A percentile compares a stretch with the other conserved stretches of the same genome.
Conservation (phyloP, 2,329 filamentous ascomycete species). For the Botrytis deweyae region DNA sequence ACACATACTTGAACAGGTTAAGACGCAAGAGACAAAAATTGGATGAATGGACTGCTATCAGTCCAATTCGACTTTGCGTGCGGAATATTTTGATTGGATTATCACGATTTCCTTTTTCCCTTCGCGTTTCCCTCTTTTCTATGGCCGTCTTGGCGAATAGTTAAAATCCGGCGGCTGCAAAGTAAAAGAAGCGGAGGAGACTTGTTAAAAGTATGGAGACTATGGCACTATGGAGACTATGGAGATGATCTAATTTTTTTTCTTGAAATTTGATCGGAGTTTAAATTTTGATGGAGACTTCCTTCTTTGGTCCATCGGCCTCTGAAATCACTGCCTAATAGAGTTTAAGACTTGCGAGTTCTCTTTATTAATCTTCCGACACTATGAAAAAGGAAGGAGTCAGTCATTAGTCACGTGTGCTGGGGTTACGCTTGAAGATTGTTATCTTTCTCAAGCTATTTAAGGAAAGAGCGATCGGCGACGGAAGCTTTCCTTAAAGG, state of each 20-base stretch:
- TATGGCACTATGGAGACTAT: background rate
- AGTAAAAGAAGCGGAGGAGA: conserved; percentile 10
- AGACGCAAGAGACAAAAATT: background rate
- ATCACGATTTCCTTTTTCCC: background rate
- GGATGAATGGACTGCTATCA: background rate
- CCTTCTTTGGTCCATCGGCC: background rate
- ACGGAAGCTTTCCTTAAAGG: background rate
- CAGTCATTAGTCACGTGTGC: background rate
- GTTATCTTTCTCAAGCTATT: background rate
- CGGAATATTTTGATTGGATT: conserved; percentile 1
- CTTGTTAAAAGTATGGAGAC: background rate
- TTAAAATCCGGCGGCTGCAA: conserved; percentile 13
- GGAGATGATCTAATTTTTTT: conserved; percentile 8
- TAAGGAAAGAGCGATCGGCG: background rate
- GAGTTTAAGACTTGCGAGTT: background rate
- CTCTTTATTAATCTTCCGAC: background rate
- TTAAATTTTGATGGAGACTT: background rate
- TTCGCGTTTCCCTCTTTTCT: conserved; percentile 4
- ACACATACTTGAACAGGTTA: background rate
- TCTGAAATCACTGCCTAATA: background rate
- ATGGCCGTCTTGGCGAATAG: conserved; percentile 6
- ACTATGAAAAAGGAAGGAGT: background rate
- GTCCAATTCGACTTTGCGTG: background rate
- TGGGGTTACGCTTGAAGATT: background rate
- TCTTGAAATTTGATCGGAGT: conserved; percentile 6